Evolutionary conservation across 2,329 filamentous ascomycete genomes (phyloP), one percentile per base, ranked within the genome.

Genomic region (Sporothrix dimorphospora): DNA sequence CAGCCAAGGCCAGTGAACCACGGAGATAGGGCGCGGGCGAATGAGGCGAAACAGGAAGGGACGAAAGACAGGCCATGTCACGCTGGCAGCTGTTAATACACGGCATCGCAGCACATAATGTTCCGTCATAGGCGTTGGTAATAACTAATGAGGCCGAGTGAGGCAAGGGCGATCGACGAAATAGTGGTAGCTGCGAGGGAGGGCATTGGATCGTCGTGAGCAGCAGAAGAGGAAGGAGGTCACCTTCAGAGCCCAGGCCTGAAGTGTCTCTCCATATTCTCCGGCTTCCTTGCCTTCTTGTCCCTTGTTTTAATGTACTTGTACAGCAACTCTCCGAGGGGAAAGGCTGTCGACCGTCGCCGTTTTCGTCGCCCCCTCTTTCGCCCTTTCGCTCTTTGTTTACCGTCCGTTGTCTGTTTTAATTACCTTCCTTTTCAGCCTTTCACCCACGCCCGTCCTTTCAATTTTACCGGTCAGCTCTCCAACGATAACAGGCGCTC

Each of bases 341-440:
- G 14, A 65, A 27, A 45, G n/a, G n/a, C 42, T 16, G 42, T 66
- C 42, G 9, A 49, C 24, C 16, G 24, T 49, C 14, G 24, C 24
- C 16, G 16, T 66, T 47, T 14, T n/a, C 63, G n/a, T 19, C 42
- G 14, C 30, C 47, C 65, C 27, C 66, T 27, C 67, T n/a, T 45
- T 57, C 68, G 51, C 42, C n/a, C 24, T 70, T 38, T 59, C 67
- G 51, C 5, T 66, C 63, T 49, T 34, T 66, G 38, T 27, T 11
- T 4, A 27, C 27, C 21, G 59, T 45, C 59, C 59, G 30, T 16
- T 4, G 53, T 38, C 53, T n/a, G 38, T 65, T 69, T 69, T 65
- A 47, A 65, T 66, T 66, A 34, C 38, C 68, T 53, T 49, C 27
- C 24, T 70, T 27, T 70, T 69, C 67, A 57, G 49, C 68, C 53